Evolutionary conservation across 306 rosid genomes (phyloP), one percentile per base, ranked within the genome.

Genomic region (Rosa multiflora): DNA sequence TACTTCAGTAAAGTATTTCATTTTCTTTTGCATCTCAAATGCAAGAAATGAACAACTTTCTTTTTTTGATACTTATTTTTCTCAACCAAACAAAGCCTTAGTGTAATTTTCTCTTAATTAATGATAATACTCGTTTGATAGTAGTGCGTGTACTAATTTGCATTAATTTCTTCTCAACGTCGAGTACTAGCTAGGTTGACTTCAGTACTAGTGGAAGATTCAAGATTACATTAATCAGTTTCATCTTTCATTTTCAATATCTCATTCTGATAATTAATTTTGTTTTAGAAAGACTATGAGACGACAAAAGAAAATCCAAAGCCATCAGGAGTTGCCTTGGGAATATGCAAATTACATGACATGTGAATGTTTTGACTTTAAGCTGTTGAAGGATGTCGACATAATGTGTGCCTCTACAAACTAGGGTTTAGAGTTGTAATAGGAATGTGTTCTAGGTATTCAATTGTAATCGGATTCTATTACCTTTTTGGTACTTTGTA

Each of bases 321-420:
- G 43, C 77, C 32, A 62, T 15, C 11, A 64, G 70, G 46, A 78
- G 17, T 78, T 83, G 69, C 74, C 21, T 78, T 12, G 77, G 82
- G 55, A 82, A 78, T 67, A 26, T 70, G 73, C 77, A 48, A 67
- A 39, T 69, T 66, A 73, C 86, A 74, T 11, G 9, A 51, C 77
- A 72, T 66, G 77, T 74, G 82, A 74, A 58, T 17, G 44, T 26
- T 48, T 68, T 74, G 80, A 78, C 82, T 68, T 23, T 55, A 17
- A 32, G 29, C 29, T 26, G 29, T 26, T 26, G 29, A 26, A 26
- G 29, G 0, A 26, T 26, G 29, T 26, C 29, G 29, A 26, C 29
- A 26, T 26, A 26, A 26, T 26, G 29, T 26, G 29, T 26, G 29
- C 29, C 29, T 26, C 29, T 26, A 26, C 29, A 26, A 26, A 26